Percentiles rank a stretch among this genome's conserved stretches.
Evolutionary conservation across 768 basidiomycete species (phyloP).

Genomic region (Suillus cothurnatus): DNA sequence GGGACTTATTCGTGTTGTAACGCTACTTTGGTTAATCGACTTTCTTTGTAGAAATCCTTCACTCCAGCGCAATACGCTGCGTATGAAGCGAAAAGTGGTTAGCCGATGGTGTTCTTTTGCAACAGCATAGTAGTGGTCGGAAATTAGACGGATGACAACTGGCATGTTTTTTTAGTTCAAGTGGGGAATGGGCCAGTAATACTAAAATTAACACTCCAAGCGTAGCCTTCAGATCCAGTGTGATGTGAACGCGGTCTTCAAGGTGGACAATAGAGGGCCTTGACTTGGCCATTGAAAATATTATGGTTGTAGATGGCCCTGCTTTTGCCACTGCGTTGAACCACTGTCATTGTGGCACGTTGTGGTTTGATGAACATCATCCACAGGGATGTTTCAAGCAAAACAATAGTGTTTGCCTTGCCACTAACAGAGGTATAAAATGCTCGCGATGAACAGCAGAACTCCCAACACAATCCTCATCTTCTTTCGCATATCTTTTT

Average conservation of each 20-base stretch:
- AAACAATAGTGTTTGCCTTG: background rate
- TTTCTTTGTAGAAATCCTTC: conserved; percentile 62
- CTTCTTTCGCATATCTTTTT: background rate
- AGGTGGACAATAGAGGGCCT: background rate
- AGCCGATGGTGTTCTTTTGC: conserved; percentile 5
- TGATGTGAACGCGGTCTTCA: background rate
- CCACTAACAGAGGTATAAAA: background rate
- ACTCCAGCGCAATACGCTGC: conserved; percentile 69
- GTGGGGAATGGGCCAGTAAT: background rate
- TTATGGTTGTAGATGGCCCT: background rate
- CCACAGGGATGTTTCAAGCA: background rate
- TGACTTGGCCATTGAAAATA: background rate
- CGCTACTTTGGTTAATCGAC: background rate
- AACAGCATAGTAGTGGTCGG: background rate
- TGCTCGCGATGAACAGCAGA: background rate
- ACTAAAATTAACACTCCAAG: conserved; percentile 2
- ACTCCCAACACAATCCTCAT: background rate
- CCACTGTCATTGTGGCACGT: background rate
- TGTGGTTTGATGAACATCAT: background rate
- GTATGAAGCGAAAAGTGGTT: conserved; percentile 38
- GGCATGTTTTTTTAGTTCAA: conserved; percentile 3
- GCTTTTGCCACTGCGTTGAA: background rate
- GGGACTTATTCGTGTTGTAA: conserved; percentile 8
- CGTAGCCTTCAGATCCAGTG: background rate
- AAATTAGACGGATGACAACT: background rate